phyloP scores from a whole-genome alignment of 305 asterid genomes.

The Rubia peregrina region DNA sequence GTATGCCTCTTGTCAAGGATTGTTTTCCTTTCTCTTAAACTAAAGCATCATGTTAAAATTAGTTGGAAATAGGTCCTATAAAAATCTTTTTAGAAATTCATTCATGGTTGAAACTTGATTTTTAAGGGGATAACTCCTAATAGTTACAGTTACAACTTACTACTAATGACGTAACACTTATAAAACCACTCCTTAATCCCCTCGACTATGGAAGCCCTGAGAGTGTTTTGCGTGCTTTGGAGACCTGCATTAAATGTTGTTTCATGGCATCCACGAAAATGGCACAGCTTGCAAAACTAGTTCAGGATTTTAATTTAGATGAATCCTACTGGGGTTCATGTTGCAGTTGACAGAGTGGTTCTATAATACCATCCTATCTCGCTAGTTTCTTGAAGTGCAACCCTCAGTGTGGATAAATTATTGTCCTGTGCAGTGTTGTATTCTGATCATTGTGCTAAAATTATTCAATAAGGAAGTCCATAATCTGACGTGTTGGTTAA shows the following conservation, averaged over 20 bases:
- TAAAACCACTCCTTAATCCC: no score
- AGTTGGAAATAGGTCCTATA: not conserved
- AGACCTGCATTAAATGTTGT: not conserved
- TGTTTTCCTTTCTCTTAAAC: not conserved
- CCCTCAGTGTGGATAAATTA: not conserved
- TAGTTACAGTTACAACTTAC: no score
- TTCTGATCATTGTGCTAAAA: not conserved
- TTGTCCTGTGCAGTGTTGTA: not conserved
- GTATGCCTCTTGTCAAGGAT: not conserved
- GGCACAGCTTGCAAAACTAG: not conserved
- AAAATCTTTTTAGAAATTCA: no score
- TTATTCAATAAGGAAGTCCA: not conserved
- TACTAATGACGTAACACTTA: no score
- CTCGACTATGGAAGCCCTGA: no score
- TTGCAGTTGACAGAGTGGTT: not conserved
- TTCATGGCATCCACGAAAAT: not conserved
- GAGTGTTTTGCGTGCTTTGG: not conserved
- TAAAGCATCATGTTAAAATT: not conserved
- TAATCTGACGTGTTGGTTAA: not conserved
- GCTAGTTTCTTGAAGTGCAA: not conserved
- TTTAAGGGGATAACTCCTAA: no score
- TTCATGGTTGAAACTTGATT: not conserved
- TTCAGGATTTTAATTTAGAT: not conserved
- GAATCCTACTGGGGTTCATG: not conserved
- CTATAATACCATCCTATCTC: not conserved